Evolutionary conservation across 2,329 filamentous ascomycete genomes (phyloP), one percentile per base, ranked within the genome.

Genomic region (Chaetoscypha palmicola): DNA sequence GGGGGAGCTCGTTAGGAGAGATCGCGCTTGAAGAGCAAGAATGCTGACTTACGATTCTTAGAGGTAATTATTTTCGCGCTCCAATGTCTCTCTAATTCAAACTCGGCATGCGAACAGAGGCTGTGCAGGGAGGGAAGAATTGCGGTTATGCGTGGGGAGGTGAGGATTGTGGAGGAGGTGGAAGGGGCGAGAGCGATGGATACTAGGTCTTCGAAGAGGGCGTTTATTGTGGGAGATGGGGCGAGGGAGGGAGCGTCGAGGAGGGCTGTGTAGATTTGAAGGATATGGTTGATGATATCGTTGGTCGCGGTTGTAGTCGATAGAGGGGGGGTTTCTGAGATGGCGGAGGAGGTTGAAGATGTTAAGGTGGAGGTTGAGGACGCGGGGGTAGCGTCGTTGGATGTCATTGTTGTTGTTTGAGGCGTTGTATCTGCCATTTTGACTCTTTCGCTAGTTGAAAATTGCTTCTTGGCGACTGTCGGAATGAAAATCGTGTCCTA

Each of bases 81-180:
- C 70, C 70, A 74, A 48, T 68, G 56, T 2, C 48, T 52, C 51
- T 74, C 72, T 2, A 74, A 58, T 19, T 66, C 60, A 26, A 62
- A 65, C 54, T 75, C 72, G 3, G 69, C 67, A 11, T 55, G 49
- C 3, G 66, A 63, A 49, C 70, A 74, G 12, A 73, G 56, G 1
- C 55, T 35, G 16, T 66, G 64, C 0, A 75, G 56, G 1, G 61
- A 52, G 1, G 63, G 55, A 10, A 67, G 62, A 4, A 72, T 57
- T 0, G 49, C 32, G 5, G 56, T 37, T 10, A 69, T 50, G 1
- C 51, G 51, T 5, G 57, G 16, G 17, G 33, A 26, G n/a, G 19
- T 23, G 20, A 33, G 28, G 9, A 38, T n/a, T 20, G 41, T 14
- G 31, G 64, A 59, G 19, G 54, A 49, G 3, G 46, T 33, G 1